Conservation (phyloP, 2,329 filamentous ascomycete species). For the Polychaeton citri region DNA sequence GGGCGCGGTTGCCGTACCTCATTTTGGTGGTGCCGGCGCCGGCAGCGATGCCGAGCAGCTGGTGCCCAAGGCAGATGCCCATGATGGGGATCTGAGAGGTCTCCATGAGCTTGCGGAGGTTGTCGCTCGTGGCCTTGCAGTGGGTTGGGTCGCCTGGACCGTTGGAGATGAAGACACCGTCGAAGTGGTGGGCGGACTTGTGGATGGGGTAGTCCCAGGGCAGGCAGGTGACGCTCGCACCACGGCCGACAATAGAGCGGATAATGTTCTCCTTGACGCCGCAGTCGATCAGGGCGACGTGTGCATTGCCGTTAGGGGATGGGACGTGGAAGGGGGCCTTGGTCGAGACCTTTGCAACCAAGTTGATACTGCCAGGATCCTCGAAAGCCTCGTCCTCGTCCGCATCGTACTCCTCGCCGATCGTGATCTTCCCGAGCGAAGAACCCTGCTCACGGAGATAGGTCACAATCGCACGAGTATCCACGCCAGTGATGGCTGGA, state of each 20-base stretch:
- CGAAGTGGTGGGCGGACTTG: constrained; percentile 95
- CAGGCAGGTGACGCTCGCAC: constrained; percentile 85
- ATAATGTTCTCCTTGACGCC: constrained; percentile 99
- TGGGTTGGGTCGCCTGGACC: constrained; percentile 96
- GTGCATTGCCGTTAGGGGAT: constrained; percentile 67
- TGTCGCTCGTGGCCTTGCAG: constrained; percentile 87
- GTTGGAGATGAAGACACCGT: constrained; percentile 98
- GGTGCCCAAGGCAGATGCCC: constrained; percentile 95
- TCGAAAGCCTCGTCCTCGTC: constrained; percentile 94
- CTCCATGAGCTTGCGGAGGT: constrained; percentile 82
- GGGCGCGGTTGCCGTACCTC: constrained; percentile 97
- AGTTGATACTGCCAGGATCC: constrained; percentile 91
- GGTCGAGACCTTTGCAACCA: constrained; percentile 91
- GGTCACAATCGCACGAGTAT: constrained; percentile 93
- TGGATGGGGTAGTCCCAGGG: constrained; percentile 96
- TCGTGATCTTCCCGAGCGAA: constrained; percentile 83
- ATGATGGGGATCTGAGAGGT: constrained; percentile 84
- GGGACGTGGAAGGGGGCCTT: constrained; percentile 95
- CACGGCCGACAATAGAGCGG: constrained; percentile 80
- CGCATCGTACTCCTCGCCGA: constrained; percentile 95
- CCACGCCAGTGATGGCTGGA: constrained; percentile 89
- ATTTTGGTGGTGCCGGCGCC: constrained; percentile 90
- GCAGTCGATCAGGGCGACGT: constrained; percentile 92
- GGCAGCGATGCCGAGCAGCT: constrained; percentile 79
- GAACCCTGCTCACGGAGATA: constrained; percentile 92